Evolutionary conservation across 2,329 filamentous ascomycete genomes (phyloP).

Genomic region (Fusarium austroafricanum): DNA sequence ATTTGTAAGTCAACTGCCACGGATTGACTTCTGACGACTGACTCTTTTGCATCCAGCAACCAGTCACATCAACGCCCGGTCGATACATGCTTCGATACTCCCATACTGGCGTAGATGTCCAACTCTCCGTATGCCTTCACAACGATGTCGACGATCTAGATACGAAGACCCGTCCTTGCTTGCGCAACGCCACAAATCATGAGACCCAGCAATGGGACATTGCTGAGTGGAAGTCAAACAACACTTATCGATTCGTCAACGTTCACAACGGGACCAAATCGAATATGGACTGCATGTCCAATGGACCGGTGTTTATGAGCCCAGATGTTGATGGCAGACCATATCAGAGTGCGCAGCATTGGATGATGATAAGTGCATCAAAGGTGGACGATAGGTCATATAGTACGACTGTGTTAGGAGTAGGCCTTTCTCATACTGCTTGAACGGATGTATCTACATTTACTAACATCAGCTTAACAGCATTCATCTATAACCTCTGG

Average conservation of each 20-base stretch:
- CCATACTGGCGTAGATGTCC: slow-evolving; percentile 40
- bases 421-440: accelerated
- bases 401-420: slow-evolving; percentile 40
- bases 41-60: slow-evolving; percentile 35
- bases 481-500: background rate
- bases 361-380: slow-evolving; percentile 48
- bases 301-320: slow-evolving; percentile 48
- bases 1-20: background rate
- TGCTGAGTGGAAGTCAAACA: slow-evolving; percentile 42
- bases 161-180: slow-evolving; percentile 46
- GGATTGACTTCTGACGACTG: background rate
- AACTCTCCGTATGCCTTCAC: slow-evolving; percentile 47
- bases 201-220: slow-evolving; percentile 50
- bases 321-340: slow-evolving; percentile 24
- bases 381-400: slow-evolving; percentile 48
- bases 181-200: slow-evolving; percentile 39
- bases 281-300: slow-evolving; percentile 48
- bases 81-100: slow-evolving; percentile 48
- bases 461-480: background rate
- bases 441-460: background rate
- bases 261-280: slow-evolving; percentile 47
- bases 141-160: slow-evolving; percentile 32
- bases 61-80: slow-evolving; percentile 37
- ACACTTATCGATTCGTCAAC: slow-evolving; percentile 46
- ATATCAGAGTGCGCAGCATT: slow-evolving; percentile 48